Conservation (phyloP, 495 filamentous ascomycete species). For the Lasiosphaeris hirsuta region DNA sequence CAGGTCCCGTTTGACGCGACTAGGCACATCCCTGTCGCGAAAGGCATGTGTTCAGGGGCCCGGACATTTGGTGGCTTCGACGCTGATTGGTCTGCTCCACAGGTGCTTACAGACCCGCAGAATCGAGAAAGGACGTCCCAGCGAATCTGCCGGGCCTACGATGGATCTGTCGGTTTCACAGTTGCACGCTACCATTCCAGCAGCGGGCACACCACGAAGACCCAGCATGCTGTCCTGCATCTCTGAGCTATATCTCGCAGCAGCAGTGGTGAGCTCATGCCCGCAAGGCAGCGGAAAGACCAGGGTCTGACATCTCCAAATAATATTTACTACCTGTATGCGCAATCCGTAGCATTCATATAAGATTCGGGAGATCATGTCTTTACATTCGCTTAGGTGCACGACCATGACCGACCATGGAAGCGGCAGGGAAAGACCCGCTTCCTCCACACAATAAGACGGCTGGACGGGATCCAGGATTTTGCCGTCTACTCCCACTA, state of each 20-base stretch:
- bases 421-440: background rate
- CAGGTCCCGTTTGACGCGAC: constrained; percentile 8
- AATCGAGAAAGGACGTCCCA: background rate
- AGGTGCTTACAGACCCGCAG: background rate
- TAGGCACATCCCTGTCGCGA: constrained; percentile 20
- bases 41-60: constrained; percentile 24
- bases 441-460: constrained; percentile 7
- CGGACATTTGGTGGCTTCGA: constrained; percentile 11
- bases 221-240: too few species aligned
- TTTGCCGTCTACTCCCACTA: background rate
- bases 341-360: too few species aligned
- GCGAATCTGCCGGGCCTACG: background rate
- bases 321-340: too few species aligned
- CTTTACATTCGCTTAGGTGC: too few species aligned
- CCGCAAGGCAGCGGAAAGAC: too few species aligned
- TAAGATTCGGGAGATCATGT: too few species aligned
- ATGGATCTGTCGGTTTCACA: background rate
- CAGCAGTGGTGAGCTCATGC: too few species aligned
- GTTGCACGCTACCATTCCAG: background rate
- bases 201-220: too few species aligned
- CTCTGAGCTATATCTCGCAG: too few species aligned
- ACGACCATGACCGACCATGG: too few species aligned
- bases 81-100: constrained; percentile 12
- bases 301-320: too few species aligned
- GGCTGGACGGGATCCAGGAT: constrained; percentile 3